Base-by-base conservation (phyloP, 441 rosid genomes). In the Codiaeum variegatum region DNA sequence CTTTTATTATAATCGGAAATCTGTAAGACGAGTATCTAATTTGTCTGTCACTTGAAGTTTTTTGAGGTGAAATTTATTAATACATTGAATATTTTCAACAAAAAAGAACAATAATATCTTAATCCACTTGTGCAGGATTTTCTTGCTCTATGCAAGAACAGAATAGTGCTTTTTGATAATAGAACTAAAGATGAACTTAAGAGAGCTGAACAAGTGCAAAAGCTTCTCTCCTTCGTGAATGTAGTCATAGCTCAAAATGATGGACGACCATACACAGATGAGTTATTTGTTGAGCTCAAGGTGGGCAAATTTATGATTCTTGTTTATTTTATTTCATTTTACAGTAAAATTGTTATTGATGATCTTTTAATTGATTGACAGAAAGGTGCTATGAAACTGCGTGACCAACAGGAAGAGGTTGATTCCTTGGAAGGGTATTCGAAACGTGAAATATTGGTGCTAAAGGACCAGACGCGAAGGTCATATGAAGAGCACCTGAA, bases 221-320 rank as follows among this genome's bases (percentile, higher is more conserved):
- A 83, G 76, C 92, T 94, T 66, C 86, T 91, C 3, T 81, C 88
- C 18, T 86, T 87, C 65, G 91, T 91, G 64, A 80, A 86, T 51
- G 55, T 42, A 24, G 82, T 90, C 71, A 80, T 80, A 34, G 72
- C 49, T 15, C 80, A 78, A 52, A 94, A 91, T 78, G 84, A 79
- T 72, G 98, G 96, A 61, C 85, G 74, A 56, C 96, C 96, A 0
- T 94, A 82, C 73, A 86, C 90, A 21, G 89, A 91, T 76, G 95
- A 91, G 63, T 60, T 88, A 75, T 90, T 90, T 81, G 79, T 40
- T 9, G 96, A 86, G 70, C 75, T 89, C 80, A 83, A 84, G 92
- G 98, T 86, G 16, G 61, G 79, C 58, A 36, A 55, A 26, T 28
- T 70, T 62, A 36, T 32, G 26, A 15, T 1, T 4, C 31, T 38